Conservation (phyloP, 305 asterid genomes). For the Rubia tinctorum region DNA sequence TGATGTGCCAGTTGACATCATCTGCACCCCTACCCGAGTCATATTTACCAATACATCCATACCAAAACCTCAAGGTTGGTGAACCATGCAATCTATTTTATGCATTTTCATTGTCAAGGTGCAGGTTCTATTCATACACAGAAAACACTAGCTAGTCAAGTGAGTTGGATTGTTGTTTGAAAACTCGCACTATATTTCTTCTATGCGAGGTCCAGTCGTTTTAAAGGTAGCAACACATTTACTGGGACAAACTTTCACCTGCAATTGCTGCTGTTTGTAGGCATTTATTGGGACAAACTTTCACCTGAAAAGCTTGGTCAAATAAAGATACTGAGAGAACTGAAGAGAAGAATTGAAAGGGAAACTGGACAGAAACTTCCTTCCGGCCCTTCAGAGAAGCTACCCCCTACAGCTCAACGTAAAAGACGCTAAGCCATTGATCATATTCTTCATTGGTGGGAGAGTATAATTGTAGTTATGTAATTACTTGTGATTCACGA, state of each 20-base stretch:
- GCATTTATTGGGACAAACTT: conserved; percentile 92
- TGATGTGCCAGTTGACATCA: conserved; percentile 91
- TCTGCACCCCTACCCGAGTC: conserved; percentile 85
- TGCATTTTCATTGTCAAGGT: not conserved
- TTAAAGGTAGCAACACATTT: not conserved
- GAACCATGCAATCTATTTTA: not conserved
- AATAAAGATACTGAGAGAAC: conserved; percentile 65
- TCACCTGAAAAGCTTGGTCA: conserved; percentile 93
- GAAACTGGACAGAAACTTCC: conserved; percentile 83
- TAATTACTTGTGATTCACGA: not conserved
- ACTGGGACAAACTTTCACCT: not conserved
- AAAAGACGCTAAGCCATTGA: conserved; percentile 18
- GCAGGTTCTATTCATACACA: not conserved
- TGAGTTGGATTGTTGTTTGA: not conserved
- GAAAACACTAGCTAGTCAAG: not conserved
- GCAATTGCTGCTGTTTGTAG: conserved; percentile 29
- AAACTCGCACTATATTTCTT: not conserved
- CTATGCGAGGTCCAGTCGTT: too few relatives aligned
- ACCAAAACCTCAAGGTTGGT: conserved; percentile 95
- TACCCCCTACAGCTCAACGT: conserved; percentile 75
- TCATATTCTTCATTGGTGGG: not conserved
- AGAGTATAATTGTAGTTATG: not conserved
- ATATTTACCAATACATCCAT: conserved; percentile 72
- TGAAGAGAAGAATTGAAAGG: conserved; percentile 64
- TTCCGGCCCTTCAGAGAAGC: conserved; percentile 75